Conservation (phyloP, 495 filamentous ascomycete genomes). For the Aspergillus ellipticus region DNA sequence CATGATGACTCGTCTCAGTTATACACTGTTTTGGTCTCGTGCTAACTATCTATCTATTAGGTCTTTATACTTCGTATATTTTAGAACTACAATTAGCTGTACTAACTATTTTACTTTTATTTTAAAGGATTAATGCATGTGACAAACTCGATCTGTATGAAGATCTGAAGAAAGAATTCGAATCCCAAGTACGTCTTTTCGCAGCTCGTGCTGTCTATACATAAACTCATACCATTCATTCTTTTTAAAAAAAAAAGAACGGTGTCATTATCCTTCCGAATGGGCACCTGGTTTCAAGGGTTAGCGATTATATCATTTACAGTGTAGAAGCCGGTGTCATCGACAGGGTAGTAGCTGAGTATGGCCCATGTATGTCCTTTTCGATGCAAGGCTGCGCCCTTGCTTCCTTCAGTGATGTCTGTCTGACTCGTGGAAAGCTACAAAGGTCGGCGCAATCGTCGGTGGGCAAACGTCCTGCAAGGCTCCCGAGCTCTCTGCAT, state of each 20-base stretch:
- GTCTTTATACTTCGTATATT: conserved; percentile 5
- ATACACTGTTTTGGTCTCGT: not conserved
- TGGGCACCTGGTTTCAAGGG: conserved; percentile 84
- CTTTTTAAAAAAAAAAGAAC: conserved; percentile 43
- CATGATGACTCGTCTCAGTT: conserved; percentile 1
- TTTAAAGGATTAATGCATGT: conserved; percentile 84
- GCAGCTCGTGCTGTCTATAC: conserved; percentile 29
- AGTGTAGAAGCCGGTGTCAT: conserved; percentile 92
- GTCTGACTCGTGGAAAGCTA: conserved; percentile 59
- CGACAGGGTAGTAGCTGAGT: conserved; percentile 75
- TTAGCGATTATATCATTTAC: conserved; percentile 94
- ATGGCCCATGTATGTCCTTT: conserved; percentile 78
- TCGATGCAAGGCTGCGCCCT: conserved; percentile 2
- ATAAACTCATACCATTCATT: conserved; percentile 29
- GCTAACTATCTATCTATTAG: conserved; percentile 16
- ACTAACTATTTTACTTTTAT: conserved; percentile 29
- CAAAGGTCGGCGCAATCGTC: conserved; percentile 88
- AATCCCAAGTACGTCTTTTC: conserved; percentile 56
- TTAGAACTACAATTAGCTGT: conserved; percentile 15
- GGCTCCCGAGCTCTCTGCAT: conserved; percentile 90
- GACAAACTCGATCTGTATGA: conserved; percentile 83
- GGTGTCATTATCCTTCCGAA: conserved; percentile 65
- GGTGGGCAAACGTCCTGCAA: conserved; percentile 98
- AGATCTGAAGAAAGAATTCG: conserved; percentile 70
- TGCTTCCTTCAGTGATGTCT: conserved; percentile 7